Evolutionary conservation across 177 flowering plant genomes (phyloP), one percentile per base, ranked within the genome.

Genomic region (Vitis hybrid): DNA sequence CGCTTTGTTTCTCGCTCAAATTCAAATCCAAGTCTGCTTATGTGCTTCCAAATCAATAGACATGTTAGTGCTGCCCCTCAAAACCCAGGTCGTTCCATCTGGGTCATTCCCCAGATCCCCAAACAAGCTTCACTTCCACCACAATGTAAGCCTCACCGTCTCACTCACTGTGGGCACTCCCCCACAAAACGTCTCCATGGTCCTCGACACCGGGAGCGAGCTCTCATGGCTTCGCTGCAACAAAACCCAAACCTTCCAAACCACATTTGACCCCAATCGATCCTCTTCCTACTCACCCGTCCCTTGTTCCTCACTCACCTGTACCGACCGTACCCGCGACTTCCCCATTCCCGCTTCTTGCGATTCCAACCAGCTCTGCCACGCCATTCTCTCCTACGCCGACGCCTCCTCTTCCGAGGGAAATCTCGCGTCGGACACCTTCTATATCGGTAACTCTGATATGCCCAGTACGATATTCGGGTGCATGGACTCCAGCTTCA

Each of bases 141-240:
- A 89, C 77, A 89, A 90, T 44, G 87, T 90, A 9, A 79, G 80
- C 57, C 82, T 94, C 53, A 86, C 90, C 0, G 89, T 90, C 53
- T 77, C 91, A 4, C 79, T 94, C 64, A 67, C 94, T 3, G 92
- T 88, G 7, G 98, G 98, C 1, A 77, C 90, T 11, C 98, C 98
- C 1, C 92, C 98, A 1, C 97, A 92, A 70, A 75, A 75, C 24
- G 89, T 90, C 33, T 67, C 92, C 56, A 83, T 94, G 94, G 97
- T 94, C 1, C 71, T 94, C 72, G 98, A 93, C 83, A 93, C 97
- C 1, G 98, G 97, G 11, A 93, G 98, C 73, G 94, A 90, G 80
- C 95, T 93, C 71, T 87, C 95, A 0, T 93, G 94, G 94, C 78
- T 93, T 3, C 88, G 78, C 59, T 92, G 95, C 71, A 85, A 76